These are phyloP conservation scores for Cinnamomum micranthum DNA, from an alignment of 164 flowering plant genomes.

Conservation along the genomic window DNA sequence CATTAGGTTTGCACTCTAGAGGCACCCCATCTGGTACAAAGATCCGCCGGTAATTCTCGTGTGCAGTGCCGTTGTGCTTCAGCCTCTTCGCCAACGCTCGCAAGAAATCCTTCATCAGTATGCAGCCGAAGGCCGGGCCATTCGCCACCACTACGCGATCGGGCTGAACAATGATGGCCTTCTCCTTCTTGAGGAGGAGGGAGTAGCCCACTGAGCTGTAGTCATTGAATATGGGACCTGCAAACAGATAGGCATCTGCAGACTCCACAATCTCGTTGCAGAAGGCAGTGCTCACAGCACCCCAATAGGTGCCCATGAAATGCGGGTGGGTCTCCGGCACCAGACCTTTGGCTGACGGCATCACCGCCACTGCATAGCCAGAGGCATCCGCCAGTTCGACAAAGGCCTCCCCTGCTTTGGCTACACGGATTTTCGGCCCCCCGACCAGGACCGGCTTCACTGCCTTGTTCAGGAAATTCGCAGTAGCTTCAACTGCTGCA, in stretches of 20 bases:
- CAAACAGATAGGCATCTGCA: slow-evolving; percentile 41
- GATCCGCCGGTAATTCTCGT: slow-evolving; percentile 67
- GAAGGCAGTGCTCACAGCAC: slow-evolving; percentile 32
- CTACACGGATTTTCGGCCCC: slow-evolving; percentile 37
- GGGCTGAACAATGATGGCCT: slow-evolving; percentile 36
- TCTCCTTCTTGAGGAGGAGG: slow-evolving; percentile 31
- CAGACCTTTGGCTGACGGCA: slow-evolving; percentile 43
- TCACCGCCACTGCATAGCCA: slow-evolving; percentile 25
- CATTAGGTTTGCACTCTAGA: slow-evolving; percentile 40
- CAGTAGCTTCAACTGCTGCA: slow-evolving; percentile 41
- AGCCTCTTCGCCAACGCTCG: slow-evolving; percentile 27
- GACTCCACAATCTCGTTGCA: slow-evolving; percentile 41
- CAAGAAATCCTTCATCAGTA: slow-evolving; percentile 37
- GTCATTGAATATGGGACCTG: slow-evolving; percentile 86
- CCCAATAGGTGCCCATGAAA: slow-evolving; percentile 46
- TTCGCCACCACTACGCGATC: slow-evolving; percentile 32
- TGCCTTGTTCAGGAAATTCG: slow-evolving; percentile 33
- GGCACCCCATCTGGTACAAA: slow-evolving; percentile 67
- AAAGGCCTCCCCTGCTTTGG: slow-evolving; percentile 28
- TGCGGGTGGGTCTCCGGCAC: slow-evolving; percentile 30
- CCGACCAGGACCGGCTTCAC: slow-evolving; percentile 44
- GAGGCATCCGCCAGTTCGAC: slow-evolving; percentile 30
- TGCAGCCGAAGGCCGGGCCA: slow-evolving; percentile 39
- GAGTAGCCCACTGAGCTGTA: slow-evolving; percentile 65
- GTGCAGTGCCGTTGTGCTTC: slow-evolving; percentile 46